Percentiles rank a stretch among this genome's conserved stretches.
Evolutionary conservation across 495 filamentous ascomycete species (phyloP).

Genomic region (Aspergillus funiculosus): DNA sequence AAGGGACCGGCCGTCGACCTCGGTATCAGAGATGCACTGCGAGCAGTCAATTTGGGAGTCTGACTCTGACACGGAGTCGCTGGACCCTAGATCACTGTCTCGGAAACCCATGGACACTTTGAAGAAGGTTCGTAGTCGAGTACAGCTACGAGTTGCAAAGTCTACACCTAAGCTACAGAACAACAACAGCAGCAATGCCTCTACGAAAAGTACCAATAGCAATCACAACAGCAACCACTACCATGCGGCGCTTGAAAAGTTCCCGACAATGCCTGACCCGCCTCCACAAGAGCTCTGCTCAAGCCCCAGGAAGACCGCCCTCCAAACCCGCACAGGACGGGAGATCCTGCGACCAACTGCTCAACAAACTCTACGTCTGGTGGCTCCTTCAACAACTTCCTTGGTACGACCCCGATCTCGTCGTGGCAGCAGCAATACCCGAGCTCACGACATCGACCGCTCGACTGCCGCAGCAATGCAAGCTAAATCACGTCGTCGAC

Average conservation of each 20-base stretch:
- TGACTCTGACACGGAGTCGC: constrained; percentile 39
- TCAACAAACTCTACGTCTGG: constrained; percentile 35
- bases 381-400: constrained; percentile 38
- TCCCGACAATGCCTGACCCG: constrained; percentile 33
- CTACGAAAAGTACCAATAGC: too few relatives aligned
- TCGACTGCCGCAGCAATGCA: constrained; percentile 38
- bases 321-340: constrained; percentile 24
- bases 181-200: too few relatives aligned
- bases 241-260: constrained; percentile 24
- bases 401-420: constrained; percentile 28
- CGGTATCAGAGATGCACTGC: constrained; percentile 35
- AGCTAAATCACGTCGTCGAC: constrained; percentile 35
- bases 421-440: constrained; percentile 24
- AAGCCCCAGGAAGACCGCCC: constrained; percentile 7
- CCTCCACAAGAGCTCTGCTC: constrained; percentile 6
- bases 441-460: constrained; percentile 31
- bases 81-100: constrained; percentile 35
- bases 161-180: constrained; percentile 36
- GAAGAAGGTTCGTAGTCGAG: constrained; percentile 44
- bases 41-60: constrained; percentile 47
- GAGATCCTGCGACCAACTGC: constrained; percentile 26
- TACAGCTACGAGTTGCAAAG: constrained; percentile 42
- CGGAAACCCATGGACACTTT: constrained; percentile 41
- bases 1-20: constrained; percentile 40
- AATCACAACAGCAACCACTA: constrained; percentile 9